Percentiles rank a stretch among this genome's conserved stretches.
Conservation (phyloP, 768 basidiomycete species). For the Coprinopsis cinerea region DNA sequence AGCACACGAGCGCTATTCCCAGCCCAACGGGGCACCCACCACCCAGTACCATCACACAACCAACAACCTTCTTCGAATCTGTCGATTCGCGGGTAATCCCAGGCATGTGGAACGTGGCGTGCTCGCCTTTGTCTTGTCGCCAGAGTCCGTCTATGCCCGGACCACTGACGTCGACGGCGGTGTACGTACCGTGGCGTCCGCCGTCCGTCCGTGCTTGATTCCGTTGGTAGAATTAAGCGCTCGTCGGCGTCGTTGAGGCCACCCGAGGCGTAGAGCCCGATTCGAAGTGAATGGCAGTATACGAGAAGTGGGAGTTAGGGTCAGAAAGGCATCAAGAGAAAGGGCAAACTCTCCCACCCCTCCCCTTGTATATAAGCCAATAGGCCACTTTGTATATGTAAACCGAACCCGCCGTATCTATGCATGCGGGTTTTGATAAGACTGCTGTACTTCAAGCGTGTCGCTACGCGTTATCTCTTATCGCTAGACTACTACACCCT, state of each 20-base stretch:
- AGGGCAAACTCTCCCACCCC: neutral
- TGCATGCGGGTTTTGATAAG: too few species aligned
- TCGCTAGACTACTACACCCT: too few species aligned
- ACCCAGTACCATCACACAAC: too few species aligned
- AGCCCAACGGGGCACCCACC: too few species aligned
- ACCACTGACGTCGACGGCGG: neutral
- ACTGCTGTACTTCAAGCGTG: too few species aligned
- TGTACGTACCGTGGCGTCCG: too few species aligned
- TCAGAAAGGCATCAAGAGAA: neutral
- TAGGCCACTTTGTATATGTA: neutral
- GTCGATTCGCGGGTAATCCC: too few species aligned
- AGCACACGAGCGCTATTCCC: too few species aligned
- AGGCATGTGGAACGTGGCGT: neutral
- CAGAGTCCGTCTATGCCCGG: neutral
- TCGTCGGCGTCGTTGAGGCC: too few species aligned
- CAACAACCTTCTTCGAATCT: too few species aligned
- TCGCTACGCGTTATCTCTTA: neutral
- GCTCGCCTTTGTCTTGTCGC: neutral
- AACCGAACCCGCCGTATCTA: too few species aligned
- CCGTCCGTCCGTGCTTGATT: neutral
- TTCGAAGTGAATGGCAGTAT: neutral
- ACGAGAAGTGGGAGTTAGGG: neutral
- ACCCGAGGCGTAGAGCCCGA: neutral
- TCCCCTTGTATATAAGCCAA: neutral
- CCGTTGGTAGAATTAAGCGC: too few species aligned